phyloP scores from a whole-genome alignment of 495 filamentous ascomycete species.

The Xylaria grammica region DNA sequence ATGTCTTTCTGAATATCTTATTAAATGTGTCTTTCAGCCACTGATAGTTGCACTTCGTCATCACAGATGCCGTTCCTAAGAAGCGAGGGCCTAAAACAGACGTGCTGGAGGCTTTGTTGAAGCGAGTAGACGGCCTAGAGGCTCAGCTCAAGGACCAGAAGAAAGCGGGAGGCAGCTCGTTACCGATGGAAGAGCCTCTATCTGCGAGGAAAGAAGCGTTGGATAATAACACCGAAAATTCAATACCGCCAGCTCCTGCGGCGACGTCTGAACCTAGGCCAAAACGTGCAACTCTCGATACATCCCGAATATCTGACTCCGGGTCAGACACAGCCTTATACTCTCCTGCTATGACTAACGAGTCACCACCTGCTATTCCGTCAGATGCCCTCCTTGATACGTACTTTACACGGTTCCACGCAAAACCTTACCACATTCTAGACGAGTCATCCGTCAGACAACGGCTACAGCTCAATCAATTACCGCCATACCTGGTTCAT shows the following conservation, averaged over 20 bases:
- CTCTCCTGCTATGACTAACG: slow-evolving; percentile 43
- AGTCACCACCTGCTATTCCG: slow-evolving; percentile 48
- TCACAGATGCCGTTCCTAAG: slow-evolving; percentile 81
- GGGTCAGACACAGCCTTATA: slow-evolving; percentile 39
- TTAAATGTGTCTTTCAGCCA: neutral
- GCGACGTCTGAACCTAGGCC: slow-evolving; percentile 29
- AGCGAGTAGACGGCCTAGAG: slow-evolving; percentile 82
- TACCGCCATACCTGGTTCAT: slow-evolving; percentile 66
- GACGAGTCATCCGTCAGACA: slow-evolving; percentile 75
- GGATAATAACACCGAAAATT: slow-evolving; percentile 11
- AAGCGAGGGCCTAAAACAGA: slow-evolving; percentile 89
- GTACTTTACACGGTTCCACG: slow-evolving; percentile 77
- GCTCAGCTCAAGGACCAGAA: slow-evolving; percentile 74
- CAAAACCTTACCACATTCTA: slow-evolving; percentile 77
- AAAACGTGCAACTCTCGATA: slow-evolving; percentile 33
- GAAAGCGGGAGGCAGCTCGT: slow-evolving; percentile 51
- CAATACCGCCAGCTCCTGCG: slow-evolving; percentile 17
- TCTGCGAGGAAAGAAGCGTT: slow-evolving; percentile 16
- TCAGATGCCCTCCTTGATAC: slow-evolving; percentile 71
- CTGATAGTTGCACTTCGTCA: slow-evolving; percentile 25
- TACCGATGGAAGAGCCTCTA: slow-evolving; percentile 40
- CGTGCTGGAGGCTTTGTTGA: slow-evolving; percentile 81
- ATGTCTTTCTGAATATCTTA: slow-evolving; percentile 31
- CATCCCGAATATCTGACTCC: slow-evolving; percentile 27
- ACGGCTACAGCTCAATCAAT: slow-evolving; percentile 65